These are phyloP conservation scores for Mrakia gelida DNA, from an alignment of 768 basidiomycete genomes.

Conservation along the genomic window DNA sequence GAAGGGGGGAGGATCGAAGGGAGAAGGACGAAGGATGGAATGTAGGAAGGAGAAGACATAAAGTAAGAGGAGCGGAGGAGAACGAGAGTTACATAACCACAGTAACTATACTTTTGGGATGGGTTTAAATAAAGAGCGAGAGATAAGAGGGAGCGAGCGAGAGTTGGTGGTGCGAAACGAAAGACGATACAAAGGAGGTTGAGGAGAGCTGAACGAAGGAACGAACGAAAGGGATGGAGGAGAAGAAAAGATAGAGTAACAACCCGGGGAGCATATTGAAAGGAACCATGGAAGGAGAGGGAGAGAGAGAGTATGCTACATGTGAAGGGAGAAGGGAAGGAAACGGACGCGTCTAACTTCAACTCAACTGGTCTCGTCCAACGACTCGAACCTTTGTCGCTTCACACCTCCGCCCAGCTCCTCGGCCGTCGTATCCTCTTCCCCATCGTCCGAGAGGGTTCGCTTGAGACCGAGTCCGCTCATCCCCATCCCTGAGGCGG, in stretches of 20 bases:
- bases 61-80: not conserved
- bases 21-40: not conserved
- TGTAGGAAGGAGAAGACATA: not conserved
- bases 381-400: slow-evolving; percentile 2
- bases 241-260: no score
- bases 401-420: not conserved
- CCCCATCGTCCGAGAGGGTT: not conserved
- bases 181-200: no score
- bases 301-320: not conserved
- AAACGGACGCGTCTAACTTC: not conserved
- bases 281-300: no score
- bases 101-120: no score
- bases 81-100: not conserved
- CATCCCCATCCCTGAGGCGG: not conserved
- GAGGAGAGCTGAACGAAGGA: no score
- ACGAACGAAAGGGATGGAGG: not conserved
- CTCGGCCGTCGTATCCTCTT: not conserved
- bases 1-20: not conserved
- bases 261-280: no score
- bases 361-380: not conserved
- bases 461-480: slow-evolving; percentile 4
- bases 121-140: no score
- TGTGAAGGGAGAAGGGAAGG: not conserved
- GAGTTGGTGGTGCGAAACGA: no score
- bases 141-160: not conserved